phyloP scores from a whole-genome alignment of 805 yeast species.

The Sugiyamaella mastotermitis region DNA sequence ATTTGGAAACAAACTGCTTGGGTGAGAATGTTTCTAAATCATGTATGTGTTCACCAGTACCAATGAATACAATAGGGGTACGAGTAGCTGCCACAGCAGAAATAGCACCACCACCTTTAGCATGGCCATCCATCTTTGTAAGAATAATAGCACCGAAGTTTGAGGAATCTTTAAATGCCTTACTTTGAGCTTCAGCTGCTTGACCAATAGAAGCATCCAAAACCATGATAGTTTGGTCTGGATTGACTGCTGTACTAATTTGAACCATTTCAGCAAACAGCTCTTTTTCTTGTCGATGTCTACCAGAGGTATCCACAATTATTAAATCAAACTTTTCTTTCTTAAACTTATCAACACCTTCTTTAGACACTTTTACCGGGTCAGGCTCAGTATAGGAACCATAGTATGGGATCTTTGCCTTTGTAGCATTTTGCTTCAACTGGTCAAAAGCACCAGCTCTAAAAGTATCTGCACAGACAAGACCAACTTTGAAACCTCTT shows the following conservation, averaged over 20 bases:
- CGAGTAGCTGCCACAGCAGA: constrained; percentile 97
- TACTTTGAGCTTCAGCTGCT: constrained; percentile 93
- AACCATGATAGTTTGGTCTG: constrained; percentile 97
- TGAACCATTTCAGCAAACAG: constrained; percentile 93
- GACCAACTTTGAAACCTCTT: constrained; percentile 89
- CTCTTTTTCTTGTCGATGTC: constrained; percentile 92
- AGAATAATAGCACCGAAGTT: constrained; percentile 92
- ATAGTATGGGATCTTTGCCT: constrained; percentile 88
- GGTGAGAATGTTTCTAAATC: constrained; percentile 92
- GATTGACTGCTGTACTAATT: constrained; percentile 78
- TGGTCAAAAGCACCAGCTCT: constrained; percentile 99
- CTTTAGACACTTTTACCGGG: constrained; percentile 85
- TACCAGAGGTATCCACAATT: constrained; percentile 95
- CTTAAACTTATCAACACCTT: constrained; percentile 88
- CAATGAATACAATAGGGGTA: constrained; percentile 92
- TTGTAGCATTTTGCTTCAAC: constrained; percentile 93
- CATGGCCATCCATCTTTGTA: constrained; percentile 98
- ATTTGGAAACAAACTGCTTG: constrained; percentile 79
- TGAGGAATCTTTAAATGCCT: constrained; percentile 87
- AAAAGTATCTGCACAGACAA: constrained; percentile 98
- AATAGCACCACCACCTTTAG: constrained; percentile 99
- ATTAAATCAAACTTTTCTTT: constrained; percentile 88
- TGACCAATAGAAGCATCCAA: constrained; percentile 97
- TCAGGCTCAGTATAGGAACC: constrained; percentile 95
- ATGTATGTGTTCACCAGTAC: constrained; percentile 96